Evolutionary conservation across 306 rosid species (phyloP).

Genomic region (Styphnolobium japonicum): DNA sequence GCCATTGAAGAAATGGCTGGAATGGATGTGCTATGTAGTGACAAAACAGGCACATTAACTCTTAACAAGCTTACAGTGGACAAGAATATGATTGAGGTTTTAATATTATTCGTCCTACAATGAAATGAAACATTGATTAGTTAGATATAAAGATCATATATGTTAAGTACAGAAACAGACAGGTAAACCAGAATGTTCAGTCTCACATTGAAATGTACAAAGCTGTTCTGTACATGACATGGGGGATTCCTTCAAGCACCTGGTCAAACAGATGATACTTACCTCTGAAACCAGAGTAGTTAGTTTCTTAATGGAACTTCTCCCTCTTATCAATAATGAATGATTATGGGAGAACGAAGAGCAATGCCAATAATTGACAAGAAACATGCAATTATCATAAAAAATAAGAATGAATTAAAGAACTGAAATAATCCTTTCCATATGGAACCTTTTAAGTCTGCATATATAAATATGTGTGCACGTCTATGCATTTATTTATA

Average conservation of each 20-base stretch:
- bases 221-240: not conserved
- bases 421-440: not conserved
- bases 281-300: not conserved
- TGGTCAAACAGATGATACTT: not conserved
- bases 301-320: not conserved
- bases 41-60: constrained; percentile 76
- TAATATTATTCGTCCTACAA: constrained; percentile 8
- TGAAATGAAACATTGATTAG: not conserved
- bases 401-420: not conserved
- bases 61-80: constrained; percentile 83
- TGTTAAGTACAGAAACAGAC: not conserved
- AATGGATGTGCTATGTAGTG: constrained; percentile 77
- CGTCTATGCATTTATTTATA: not conserved
- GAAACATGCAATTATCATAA: not conserved
- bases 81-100: constrained; percentile 62
- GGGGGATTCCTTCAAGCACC: not conserved
- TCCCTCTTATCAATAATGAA: not conserved
- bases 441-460: not conserved
- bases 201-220: not conserved
- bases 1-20: constrained; percentile 90
- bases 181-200: not conserved
- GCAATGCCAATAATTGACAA: not conserved
- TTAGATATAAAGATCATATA: not conserved
- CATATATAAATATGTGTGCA: not conserved
- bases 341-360: not conserved